Evolutionary conservation across 2,329 filamentous ascomycete species (phyloP).

Genomic region (Fusarium falciforme): DNA sequence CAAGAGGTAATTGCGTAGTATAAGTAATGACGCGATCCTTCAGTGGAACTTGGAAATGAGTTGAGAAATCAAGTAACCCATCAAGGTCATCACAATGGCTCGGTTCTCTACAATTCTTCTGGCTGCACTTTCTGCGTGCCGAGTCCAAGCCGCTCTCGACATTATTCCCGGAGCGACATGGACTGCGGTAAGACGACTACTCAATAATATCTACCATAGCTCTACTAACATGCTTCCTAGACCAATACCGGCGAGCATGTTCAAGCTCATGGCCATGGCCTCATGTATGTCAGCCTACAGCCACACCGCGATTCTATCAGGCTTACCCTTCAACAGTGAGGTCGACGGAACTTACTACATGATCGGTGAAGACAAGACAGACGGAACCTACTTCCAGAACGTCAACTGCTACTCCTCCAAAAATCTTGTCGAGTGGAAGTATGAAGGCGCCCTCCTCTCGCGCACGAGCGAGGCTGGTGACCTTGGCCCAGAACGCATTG

Average conservation of each 20-base stretch:
- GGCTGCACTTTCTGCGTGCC: constrained; percentile 8
- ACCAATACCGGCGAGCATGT: constrained; percentile 65
- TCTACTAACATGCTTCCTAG: constrained; percentile 2
- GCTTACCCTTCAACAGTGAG: constrained; percentile 13
- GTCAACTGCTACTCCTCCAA: constrained; percentile 75
- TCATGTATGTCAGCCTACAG: constrained; percentile 57
- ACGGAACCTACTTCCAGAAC: constrained; percentile 70
- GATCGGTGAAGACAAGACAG: constrained; percentile 76
- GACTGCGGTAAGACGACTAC: constrained; percentile 51
- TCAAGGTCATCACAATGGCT: background rate
- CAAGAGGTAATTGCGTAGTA: background rate
- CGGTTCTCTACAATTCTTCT: constrained; percentile 8
- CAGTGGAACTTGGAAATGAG: background rate
- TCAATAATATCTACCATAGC: background rate
- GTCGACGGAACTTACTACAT: constrained; percentile 71
- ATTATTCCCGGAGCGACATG: constrained; percentile 59
- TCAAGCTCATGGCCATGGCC: constrained; percentile 74
- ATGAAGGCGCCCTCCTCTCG: constrained; percentile 68
- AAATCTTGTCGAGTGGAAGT: constrained; percentile 73
- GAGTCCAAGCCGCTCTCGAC: constrained; percentile 42
- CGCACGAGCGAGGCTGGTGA: constrained; percentile 57
- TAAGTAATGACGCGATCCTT: background rate
- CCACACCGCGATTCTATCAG: no score
- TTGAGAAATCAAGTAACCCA: background rate
- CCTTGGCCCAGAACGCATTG: constrained; percentile 69